A percentile compares a stretch with the other conserved stretches of the same genome.
Conservation (phyloP, 768 basidiomycete genomes). For the Suillus placidus region DNA sequence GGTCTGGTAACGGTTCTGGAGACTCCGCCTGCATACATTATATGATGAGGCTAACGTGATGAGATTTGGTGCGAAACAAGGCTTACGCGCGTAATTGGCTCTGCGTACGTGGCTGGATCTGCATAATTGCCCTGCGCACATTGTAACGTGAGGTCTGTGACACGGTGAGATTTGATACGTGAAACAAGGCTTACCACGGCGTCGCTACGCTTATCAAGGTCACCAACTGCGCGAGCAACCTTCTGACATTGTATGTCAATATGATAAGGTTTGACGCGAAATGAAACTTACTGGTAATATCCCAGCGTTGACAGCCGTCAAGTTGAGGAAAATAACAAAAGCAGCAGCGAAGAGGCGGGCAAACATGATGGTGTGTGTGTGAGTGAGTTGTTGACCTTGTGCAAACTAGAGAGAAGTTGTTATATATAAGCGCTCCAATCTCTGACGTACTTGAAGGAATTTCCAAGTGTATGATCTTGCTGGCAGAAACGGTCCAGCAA, state of each 20-base stretch:
- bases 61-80: not conserved
- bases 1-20: not conserved
- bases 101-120: not conserved
- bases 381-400: not conserved
- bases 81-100: not conserved
- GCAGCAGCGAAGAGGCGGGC: not conserved
- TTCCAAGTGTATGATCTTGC: no score
- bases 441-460: no score
- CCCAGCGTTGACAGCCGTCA: not conserved
- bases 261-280: not conserved
- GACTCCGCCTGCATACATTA: not conserved
- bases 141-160: not conserved
- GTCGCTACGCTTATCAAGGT: not conserved
- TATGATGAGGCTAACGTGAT: not conserved
- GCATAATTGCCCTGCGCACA: not conserved
- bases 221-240: not conserved
- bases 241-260: not conserved
- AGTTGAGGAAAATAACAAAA: not conserved
- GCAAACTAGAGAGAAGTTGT: not conserved
- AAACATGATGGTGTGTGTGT: not conserved
- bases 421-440: no score
- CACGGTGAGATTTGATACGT: not conserved
- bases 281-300: not conserved
- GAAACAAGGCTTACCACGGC: not conserved
- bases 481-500: no score